phyloP scores from a whole-genome alignment of 2,329 filamentous ascomycete species.

The Colletotrichum tropicale region DNA sequence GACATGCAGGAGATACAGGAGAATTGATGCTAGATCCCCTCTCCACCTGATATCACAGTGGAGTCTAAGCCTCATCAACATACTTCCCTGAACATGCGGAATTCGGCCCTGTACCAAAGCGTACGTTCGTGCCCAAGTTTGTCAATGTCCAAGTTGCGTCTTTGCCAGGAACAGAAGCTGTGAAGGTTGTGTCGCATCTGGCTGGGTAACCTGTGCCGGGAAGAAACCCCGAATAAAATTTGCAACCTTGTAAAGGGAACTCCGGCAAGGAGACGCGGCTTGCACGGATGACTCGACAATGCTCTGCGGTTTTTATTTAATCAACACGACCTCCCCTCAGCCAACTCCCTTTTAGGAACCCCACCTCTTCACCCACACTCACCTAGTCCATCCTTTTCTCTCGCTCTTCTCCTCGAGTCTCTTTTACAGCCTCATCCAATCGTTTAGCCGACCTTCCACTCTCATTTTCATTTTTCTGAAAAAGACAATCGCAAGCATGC shows the following conservation, averaged over 20 bases:
- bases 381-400: not conserved
- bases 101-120: not conserved
- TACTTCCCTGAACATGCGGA: not conserved
- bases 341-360: not conserved
- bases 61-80: not conserved
- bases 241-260: not conserved
- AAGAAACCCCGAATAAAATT: not conserved
- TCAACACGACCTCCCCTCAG: not conserved
- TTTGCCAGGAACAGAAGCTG: not conserved
- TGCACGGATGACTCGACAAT: not conserved
- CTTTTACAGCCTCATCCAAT: not conserved
- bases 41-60: not conserved
- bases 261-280: not conserved
- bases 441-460: not conserved
- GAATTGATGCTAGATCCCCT: not conserved
- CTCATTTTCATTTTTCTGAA: not conserved
- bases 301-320: not conserved
- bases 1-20: not conserved
- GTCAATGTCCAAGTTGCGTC: not conserved
- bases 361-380: not conserved
- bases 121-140: not conserved
- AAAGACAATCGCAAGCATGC: not conserved
- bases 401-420: not conserved
- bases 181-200: not conserved
- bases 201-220: not conserved